These are phyloP conservation scores for Phytopythium litorale DNA, from an alignment of 352 stramenopile genomes.

Conservation along the genomic window DNA sequence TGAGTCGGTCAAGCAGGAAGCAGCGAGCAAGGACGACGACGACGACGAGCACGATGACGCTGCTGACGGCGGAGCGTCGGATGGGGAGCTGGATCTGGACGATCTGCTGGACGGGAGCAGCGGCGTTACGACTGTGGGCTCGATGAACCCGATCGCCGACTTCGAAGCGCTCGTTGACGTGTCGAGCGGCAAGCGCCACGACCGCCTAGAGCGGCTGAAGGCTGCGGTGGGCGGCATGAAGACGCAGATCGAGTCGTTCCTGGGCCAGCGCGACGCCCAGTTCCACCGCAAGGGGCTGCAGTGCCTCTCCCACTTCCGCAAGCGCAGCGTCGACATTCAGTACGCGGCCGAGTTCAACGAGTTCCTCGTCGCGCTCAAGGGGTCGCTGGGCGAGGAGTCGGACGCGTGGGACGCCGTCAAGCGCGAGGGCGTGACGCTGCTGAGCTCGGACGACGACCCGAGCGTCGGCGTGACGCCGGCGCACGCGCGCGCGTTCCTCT, in stretches of 20 bases:
- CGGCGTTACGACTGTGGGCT: conserved; percentile 58
- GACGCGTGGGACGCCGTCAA: conserved; percentile 49
- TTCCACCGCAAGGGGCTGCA: conserved; percentile 70
- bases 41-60: conserved; percentile 15
- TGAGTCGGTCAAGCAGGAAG: conserved; percentile 41
- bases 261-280: conserved; percentile 36
- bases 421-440: conserved; percentile 49
- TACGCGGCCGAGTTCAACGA: conserved; percentile 75
- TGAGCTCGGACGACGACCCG: conserved; percentile 58
- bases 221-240: conserved; percentile 68
- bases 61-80: conserved; percentile 41
- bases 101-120: conserved; percentile 62
- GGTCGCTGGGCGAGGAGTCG: conserved; percentile 34
- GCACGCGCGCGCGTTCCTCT: conserved; percentile 56
- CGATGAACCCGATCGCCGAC: conserved; percentile 82
- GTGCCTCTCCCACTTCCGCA: conserved; percentile 67
- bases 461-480: conserved; percentile 36
- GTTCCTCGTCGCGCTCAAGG: conserved; percentile 60
- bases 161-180: conserved; percentile 69
- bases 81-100: conserved; percentile 67
- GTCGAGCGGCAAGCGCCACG: conserved; percentile 32
- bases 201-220: conserved; percentile 28
- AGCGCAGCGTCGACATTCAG: conserved; percentile 63
- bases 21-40: conserved; percentile 10
- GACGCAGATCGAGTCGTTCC: conserved; percentile 57